phyloP scores from a whole-genome alignment of 768 basidiomycete genomes.

The Suillus placidus region DNA sequence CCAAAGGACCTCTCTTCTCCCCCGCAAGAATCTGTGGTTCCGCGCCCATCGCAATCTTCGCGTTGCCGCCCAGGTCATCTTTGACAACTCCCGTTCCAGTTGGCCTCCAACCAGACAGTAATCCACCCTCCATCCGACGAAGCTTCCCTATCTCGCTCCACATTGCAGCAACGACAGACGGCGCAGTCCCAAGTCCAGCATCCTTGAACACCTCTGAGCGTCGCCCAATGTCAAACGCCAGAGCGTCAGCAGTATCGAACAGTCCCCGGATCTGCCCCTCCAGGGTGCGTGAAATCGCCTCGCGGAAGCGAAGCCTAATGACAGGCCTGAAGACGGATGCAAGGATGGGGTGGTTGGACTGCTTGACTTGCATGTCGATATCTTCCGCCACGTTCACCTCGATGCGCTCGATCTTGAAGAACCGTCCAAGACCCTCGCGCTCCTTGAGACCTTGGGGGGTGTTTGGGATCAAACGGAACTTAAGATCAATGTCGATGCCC shows the following conservation, averaged over 20 bases:
- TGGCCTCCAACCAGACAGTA: slow-evolving; percentile 49
- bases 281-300: slow-evolving; percentile 62
- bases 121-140: slow-evolving; percentile 37
- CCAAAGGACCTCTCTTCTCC: slow-evolving; percentile 68
- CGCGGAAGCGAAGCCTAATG: slow-evolving; percentile 55
- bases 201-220: slow-evolving; percentile 69
- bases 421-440: slow-evolving; percentile 49
- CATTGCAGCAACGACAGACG: slow-evolving; percentile 56
- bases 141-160: slow-evolving; percentile 73
- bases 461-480: slow-evolving; percentile 62
- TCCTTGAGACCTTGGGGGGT: slow-evolving; percentile 44
- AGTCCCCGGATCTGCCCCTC: slow-evolving; percentile 53
- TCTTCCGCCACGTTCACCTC: slow-evolving; percentile 59
- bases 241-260: slow-evolving; percentile 55
- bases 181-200: slow-evolving; percentile 53
- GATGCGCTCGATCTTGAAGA: slow-evolving; percentile 60
- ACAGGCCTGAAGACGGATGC: slow-evolving; percentile 66
- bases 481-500: slow-evolving; percentile 70
- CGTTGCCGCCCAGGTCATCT: slow-evolving; percentile 41
- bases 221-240: slow-evolving; percentile 60
- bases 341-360: slow-evolving; percentile 67
- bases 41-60: slow-evolving; percentile 63
- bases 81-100: slow-evolving; percentile 69
- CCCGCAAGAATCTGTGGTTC: slow-evolving; percentile 75
- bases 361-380: slow-evolving; percentile 53